Evolutionary conservation across 768 basidiomycete species (phyloP).

Genomic region (Hysterangium stoloniferum): DNA sequence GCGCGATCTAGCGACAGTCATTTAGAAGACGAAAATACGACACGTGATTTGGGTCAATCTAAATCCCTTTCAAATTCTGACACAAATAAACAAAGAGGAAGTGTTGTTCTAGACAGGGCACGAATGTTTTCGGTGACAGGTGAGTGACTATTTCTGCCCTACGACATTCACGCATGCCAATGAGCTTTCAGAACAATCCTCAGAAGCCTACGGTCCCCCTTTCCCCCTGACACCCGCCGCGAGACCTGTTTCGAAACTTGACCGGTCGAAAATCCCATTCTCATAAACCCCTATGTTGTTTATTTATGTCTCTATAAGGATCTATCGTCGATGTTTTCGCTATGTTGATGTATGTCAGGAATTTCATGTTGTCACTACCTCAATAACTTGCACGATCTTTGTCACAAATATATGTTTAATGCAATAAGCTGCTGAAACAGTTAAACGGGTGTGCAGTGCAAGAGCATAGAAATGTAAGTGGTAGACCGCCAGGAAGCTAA

Average conservation of each 20-base stretch:
- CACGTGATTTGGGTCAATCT: not conserved
- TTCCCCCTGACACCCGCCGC: constrained; percentile 8
- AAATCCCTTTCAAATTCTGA: constrained; percentile 20
- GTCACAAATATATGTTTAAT: not conserved
- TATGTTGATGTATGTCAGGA: too few species aligned
- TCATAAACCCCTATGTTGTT: not conserved
- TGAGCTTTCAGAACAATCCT: not conserved
- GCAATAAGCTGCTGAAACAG: not conserved
- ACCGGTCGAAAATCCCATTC: constrained; percentile 25
- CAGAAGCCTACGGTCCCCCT: constrained; percentile 21
- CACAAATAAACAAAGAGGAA: constrained; percentile 18
- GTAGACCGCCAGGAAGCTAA: too few species aligned
- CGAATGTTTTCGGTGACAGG: not conserved
- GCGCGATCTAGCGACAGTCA: not conserved
- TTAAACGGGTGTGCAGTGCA: too few species aligned
- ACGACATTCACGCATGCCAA: not conserved
- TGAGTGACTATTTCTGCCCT: not conserved
- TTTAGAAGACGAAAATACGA: not conserved
- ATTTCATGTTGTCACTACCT: too few species aligned
- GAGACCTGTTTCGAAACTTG: constrained; percentile 20
- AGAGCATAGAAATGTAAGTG: too few species aligned
- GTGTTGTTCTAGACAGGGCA: constrained; percentile 25
- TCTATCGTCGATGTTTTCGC: too few species aligned
- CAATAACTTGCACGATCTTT: too few species aligned
- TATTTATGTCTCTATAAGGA: not conserved